phyloP scores from a whole-genome alignment of 208 protist species.

The Crithidia bombi region DNA sequence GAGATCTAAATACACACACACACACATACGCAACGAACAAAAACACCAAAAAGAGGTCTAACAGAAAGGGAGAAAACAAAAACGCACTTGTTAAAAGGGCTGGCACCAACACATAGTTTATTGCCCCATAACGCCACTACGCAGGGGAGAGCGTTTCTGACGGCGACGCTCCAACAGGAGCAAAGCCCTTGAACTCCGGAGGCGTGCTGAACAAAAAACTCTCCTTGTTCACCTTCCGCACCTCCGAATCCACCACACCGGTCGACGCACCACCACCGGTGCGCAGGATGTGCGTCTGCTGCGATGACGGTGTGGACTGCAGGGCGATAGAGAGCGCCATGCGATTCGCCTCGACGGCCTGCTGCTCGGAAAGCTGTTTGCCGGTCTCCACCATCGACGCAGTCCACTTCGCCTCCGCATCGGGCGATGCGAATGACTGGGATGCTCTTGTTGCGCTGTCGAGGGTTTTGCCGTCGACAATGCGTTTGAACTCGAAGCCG shows the following conservation, averaged over 20 bases:
- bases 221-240: conserved; percentile 36
- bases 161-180: not conserved
- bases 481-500: conserved; percentile 51
- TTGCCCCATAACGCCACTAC: not conserved
- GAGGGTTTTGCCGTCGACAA: not conserved
- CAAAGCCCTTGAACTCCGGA: conserved; percentile 78
- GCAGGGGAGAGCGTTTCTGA: not conserved
- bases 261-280: conserved; percentile 11
- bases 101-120: not conserved
- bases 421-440: conserved; percentile 3
- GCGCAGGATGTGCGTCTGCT: conserved; percentile 12
- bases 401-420: conserved; percentile 25
- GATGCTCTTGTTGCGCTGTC: not conserved
- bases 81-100: not conserved
- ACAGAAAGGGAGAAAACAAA: not conserved
- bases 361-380: conserved; percentile 39
- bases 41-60: not conserved
- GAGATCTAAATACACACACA: too few species aligned
- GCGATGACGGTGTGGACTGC: conserved; percentile 28
- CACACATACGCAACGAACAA: too few species aligned
- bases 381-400: conserved; percentile 30
- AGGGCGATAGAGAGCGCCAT: conserved; percentile 8
- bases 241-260: conserved; percentile 31
- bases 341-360: conserved; percentile 17
- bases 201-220: conserved; percentile 74